These are phyloP conservation scores for Thelonectria olida DNA, from an alignment of 2,329 filamentous ascomycete species.

Conservation along the genomic window DNA sequence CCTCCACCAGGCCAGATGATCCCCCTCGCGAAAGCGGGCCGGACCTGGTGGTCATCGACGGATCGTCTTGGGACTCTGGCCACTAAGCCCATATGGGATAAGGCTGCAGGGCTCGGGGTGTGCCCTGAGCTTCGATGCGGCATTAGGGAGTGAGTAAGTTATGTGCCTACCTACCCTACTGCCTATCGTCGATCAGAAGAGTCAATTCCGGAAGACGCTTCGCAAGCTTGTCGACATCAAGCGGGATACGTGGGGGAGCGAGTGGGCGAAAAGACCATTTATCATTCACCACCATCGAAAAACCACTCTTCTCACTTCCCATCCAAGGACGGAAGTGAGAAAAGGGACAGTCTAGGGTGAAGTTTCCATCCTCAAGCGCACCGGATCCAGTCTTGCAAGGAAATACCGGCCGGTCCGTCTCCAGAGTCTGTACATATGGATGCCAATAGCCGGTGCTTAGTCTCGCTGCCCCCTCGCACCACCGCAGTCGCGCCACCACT, in stretches of 20 bases:
- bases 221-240: no score
- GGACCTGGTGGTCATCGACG: slow-evolving; percentile 3
- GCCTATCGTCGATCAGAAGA: no score
- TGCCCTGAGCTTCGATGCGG: not conserved
- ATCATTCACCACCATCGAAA: not conserved
- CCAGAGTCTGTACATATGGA: not conserved
- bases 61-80: not conserved
- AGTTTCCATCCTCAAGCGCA: no score
- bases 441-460: not conserved
- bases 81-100: not conserved
- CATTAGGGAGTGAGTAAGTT: no score
- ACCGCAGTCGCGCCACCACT: not conserved
- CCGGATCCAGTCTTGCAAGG: not conserved
- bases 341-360: not conserved
- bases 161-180: no score
- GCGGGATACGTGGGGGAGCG: not conserved
- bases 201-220: no score
- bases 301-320: not conserved
- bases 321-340: not conserved
- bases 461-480: not conserved
- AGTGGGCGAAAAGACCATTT: not conserved
- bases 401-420: no score
- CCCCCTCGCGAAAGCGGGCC: not conserved
- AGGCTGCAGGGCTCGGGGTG: not conserved
- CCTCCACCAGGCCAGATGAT: not conserved